Evolutionary conservation across 177 flowering plant genomes (phyloP), one percentile per base, ranked within the genome.

Genomic region (Vitis hybrid): DNA sequence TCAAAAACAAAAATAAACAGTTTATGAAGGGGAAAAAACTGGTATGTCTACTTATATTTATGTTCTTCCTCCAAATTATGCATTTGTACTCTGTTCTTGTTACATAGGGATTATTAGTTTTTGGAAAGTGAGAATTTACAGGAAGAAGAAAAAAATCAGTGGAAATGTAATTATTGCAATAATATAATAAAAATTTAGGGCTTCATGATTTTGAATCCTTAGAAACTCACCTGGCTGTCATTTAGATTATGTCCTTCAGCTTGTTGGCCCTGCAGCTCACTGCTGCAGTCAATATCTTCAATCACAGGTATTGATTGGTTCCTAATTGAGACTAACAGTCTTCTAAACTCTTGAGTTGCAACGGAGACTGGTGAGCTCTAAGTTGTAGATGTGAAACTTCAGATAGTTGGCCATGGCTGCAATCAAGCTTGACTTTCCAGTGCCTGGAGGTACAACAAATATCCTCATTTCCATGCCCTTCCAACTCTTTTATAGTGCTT

Each of bases 231-330:
- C 55, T 56, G n/a, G 31, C 29, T 16, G 2, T 62, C 50, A 53
- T 52, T 55, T 16, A 15, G 14, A 18, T 11, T 15, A 7, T 51
- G 5, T 2, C 52, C 58, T 29, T 18, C 60, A 14, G 59, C 15
- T 31, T 20, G 48, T 58, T 55, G 60, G 51, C 66, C 50, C 7
- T 51, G 9, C 51, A 66, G 51, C 18, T 66, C 70, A 65, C 66
- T 60, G 64, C 52, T 59, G 70, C 75, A 33, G 45, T 33, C 45
- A 33, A 33, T 33, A 33, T 33, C 45, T 33, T 33, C 45, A 33
- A 33, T 33, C 4, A 72, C 70, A 51, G 33, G 31, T 10, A 72
- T 66, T 10, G 75, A 72, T 51, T 45, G 31, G 63, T 66, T 72
- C n/a, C 26, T 52, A 22, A 64, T 51, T 15, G 75, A 57, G 29